phyloP scores from a whole-genome alignment of 2,329 filamentous ascomycete species.

The Talaromyces sp. region DNA sequence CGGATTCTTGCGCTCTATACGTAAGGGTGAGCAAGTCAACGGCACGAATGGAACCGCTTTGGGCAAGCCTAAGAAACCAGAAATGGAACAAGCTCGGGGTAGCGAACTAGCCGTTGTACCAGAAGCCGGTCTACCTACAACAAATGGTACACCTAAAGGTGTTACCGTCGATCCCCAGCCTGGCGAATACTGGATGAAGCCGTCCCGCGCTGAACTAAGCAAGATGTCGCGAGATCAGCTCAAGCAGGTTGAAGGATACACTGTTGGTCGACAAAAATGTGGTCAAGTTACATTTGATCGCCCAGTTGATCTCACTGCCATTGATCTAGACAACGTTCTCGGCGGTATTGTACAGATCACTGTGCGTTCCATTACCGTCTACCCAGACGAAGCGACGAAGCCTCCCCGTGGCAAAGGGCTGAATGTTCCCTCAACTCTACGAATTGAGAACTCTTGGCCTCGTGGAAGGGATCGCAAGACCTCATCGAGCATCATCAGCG shows the following conservation, averaged over 20 bases:
- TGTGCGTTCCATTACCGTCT: slow-evolving; percentile 81
- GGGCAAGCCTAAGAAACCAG: slow-evolving; percentile 43
- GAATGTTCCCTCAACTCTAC: slow-evolving; percentile 85
- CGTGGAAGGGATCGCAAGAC: slow-evolving; percentile 62
- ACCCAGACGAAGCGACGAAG: slow-evolving; percentile 71
- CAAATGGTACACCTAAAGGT: slow-evolving; percentile 34
- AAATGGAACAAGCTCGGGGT: slow-evolving; percentile 69
- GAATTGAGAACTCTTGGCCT: slow-evolving; percentile 91
- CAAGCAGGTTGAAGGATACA: slow-evolving; percentile 69
- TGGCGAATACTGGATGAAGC: slow-evolving; percentile 84
- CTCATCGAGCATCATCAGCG: slow-evolving; percentile 56
- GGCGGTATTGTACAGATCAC: slow-evolving; percentile 72
- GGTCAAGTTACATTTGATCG: slow-evolving; percentile 79
- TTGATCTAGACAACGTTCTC: slow-evolving; percentile 77
- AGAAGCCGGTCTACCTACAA: slow-evolving; percentile 50
- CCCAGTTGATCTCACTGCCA: slow-evolving; percentile 74
- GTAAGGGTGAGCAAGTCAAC: slow-evolving; percentile 47
- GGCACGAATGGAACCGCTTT: slow-evolving; percentile 38
- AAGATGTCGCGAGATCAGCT: slow-evolving; percentile 78
- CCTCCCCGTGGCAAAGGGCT: slow-evolving; percentile 81
- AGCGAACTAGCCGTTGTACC: slow-evolving; percentile 77
- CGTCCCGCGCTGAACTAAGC: slow-evolving; percentile 69
- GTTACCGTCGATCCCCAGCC: slow-evolving; percentile 52
- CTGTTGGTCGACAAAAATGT: slow-evolving; percentile 76
- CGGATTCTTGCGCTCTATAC: slow-evolving; percentile 57